phyloP scores from a whole-genome alignment of 1,139 yeast genomes.

The Taphrina sp. region DNA sequence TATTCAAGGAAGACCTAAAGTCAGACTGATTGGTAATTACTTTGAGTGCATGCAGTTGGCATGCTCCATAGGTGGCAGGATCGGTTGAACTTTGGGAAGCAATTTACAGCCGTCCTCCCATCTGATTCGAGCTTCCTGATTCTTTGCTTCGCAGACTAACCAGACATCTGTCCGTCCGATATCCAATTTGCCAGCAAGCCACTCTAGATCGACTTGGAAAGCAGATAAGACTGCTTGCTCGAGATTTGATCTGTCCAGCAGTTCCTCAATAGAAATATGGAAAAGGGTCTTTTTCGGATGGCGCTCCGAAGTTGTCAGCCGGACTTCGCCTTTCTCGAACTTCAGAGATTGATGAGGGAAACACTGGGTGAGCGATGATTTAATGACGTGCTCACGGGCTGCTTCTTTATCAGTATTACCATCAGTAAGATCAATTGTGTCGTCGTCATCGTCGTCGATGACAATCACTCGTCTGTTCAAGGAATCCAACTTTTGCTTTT shows the following conservation, averaged over 20 bases:
- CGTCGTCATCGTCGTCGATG: no score
- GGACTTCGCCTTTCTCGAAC: constrained; percentile 37
- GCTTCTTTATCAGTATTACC: no score
- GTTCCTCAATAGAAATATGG: constrained; percentile 38
- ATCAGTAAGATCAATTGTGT: no score
- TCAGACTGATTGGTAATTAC: neutral
- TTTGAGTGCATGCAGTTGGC: constrained; percentile 40
- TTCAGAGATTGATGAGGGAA: no score
- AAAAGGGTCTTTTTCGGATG: constrained; percentile 32
- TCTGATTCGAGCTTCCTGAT: constrained; percentile 25
- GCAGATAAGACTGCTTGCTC: constrained; percentile 37
- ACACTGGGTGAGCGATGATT: no score
- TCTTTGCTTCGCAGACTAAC: constrained; percentile 36
- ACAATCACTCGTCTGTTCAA: no score
- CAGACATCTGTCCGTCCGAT: constrained; percentile 32
- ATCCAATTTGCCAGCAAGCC: constrained; percentile 32
- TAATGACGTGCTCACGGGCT: no score
- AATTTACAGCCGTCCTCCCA: neutral
- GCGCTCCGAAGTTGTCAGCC: constrained; percentile 38
- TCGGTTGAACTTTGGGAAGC: constrained; percentile 10
- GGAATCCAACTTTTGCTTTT: no score
- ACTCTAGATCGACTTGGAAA: constrained; percentile 34
- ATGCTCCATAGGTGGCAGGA: constrained; percentile 33
- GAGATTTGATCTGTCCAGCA: constrained; percentile 36
- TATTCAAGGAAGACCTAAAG: no score